Evolutionary conservation across 495 filamentous ascomycete genomes (phyloP).

Genomic region (Achaetomiella virescens): DNA sequence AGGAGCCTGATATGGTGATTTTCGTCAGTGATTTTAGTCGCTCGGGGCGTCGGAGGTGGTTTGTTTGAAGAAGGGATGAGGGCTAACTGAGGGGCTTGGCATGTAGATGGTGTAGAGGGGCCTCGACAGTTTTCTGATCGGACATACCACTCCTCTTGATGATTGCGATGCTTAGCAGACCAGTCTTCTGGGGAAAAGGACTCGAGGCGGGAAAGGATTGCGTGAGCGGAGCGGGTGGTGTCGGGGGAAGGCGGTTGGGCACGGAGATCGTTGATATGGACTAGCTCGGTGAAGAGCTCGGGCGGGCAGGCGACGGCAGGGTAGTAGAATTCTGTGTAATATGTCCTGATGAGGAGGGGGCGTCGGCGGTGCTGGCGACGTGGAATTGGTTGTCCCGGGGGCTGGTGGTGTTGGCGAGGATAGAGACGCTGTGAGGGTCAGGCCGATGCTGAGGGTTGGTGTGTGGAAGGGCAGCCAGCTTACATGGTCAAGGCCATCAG

Average conservation of each 20-base stretch:
- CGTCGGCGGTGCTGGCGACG: slow-evolving; percentile 9
- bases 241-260: background rate
- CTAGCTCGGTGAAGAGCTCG: slow-evolving; percentile 19
- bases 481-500: slow-evolving; percentile 27
- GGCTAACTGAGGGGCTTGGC: too few relatives aligned
- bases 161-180: too few relatives aligned
- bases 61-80: slow-evolving; percentile 7
- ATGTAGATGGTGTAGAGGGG: too few relatives aligned
- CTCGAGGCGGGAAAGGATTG: slow-evolving; percentile 18
- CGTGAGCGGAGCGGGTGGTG: slow-evolving; percentile 9
- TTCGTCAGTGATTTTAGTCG: too few relatives aligned
- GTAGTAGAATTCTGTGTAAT: slow-evolving; percentile 15
- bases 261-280: slow-evolving; percentile 28
- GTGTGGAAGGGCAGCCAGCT: background rate
- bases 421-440: slow-evolving; percentile 12
- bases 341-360: slow-evolving; percentile 13
- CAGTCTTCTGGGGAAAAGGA: slow-evolving; percentile 24
- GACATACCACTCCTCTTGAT: too few relatives aligned
- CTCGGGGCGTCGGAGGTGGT: slow-evolving; percentile 16
- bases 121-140: too few relatives aligned
- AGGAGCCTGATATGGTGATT: too few relatives aligned
- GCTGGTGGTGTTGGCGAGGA: slow-evolving; percentile 31
- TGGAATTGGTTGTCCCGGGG: slow-evolving; percentile 23
- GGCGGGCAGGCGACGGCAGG: slow-evolving; percentile 19
- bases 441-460: background rate